Conservation (phyloP, 257 asterid species). For the Ocimum tenuiflorum region DNA sequence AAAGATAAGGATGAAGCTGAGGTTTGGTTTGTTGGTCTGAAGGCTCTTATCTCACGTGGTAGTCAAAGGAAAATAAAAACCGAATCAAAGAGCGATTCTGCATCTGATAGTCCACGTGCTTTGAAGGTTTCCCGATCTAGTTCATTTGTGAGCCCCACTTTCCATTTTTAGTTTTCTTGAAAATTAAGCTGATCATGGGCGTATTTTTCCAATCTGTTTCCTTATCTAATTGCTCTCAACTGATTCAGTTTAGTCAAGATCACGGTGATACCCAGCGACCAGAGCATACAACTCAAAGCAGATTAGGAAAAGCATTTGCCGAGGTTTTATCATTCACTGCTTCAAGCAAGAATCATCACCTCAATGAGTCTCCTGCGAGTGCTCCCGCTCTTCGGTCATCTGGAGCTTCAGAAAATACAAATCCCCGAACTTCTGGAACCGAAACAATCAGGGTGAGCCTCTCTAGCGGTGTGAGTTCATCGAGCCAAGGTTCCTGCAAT, state of each 20-base stretch:
- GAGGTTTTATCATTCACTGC: conserved; percentile 64
- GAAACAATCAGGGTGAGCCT: conserved; percentile 69
- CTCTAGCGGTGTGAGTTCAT: conserved; percentile 82
- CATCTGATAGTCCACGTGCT: conserved; percentile 42
- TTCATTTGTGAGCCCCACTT: conserved; percentile 38
- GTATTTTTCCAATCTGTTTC: neutral
- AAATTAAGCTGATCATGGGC: neutral
- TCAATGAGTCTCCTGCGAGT: conserved; percentile 27
- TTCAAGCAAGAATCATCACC: conserved; percentile 39
- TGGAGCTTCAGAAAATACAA: conserved; percentile 38
- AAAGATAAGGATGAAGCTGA: conserved; percentile 97
- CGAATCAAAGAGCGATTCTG: conserved; percentile 41
- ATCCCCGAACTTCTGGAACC: conserved; percentile 44
- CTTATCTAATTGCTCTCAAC: conserved; percentile 9
- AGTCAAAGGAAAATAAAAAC: conserved; percentile 38
- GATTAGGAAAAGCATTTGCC: conserved; percentile 68
- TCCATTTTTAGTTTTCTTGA: neutral
- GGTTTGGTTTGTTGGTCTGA: conserved; percentile 80
- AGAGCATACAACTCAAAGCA: conserved; percentile 46
- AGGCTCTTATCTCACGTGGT: conserved; percentile 58
- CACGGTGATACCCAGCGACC: conserved; percentile 38
- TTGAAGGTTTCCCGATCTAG: conserved; percentile 38
- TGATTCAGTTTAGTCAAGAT: conserved; percentile 39
- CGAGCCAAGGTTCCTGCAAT: conserved; percentile 76
- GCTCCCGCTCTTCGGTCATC: conserved; percentile 25